Evolutionary conservation across 2,329 filamentous ascomycete genomes (phyloP), one percentile per base, ranked within the genome.

Genomic region (Monosporascus sp.): DNA sequence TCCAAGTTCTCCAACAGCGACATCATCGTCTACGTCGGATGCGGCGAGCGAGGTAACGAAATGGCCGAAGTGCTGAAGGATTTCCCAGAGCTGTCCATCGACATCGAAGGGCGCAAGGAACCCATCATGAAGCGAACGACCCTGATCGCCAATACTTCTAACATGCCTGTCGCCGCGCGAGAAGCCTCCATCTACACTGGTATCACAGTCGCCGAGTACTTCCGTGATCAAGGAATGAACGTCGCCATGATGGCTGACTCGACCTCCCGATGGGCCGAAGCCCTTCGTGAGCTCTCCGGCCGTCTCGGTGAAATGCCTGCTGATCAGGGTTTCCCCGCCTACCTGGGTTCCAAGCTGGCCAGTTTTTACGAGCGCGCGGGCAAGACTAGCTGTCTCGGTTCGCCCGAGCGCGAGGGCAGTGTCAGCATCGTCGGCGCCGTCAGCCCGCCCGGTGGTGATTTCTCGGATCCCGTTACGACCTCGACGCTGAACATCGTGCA

Each of bases 241-340:
- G 94, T 99, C 39, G 93, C 94, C 65, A 99, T 99, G 94, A 99
- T 99, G 94, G 94, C 94, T 59, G 94, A 99, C 74, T 97, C 94
- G 17, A 89, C 93, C 50, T 99, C 94, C 51, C 91, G 94, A 61
- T 99, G 94, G 94, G 94, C 94, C 59, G 94, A 99, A 78, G 94
- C 94, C 68, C 83, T 99, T 70, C 91, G 94, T 89, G 94, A 99
- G 74, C 86, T 99, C 72, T 99, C 94, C 36, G 94, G 94, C 80
- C 94, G 94, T 82, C 81, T 99, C 56, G 94, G 94, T 81, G 94
- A 99, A 74, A 99, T 99, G 94, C 94, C 94, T 75, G 94, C 94
- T 72, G 94, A 99, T 73, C 94, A 99, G 75, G 94, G 94, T 84
- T 99, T 97, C 86, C 94, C 94, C 46, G 94, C 94, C 49, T 99